These are phyloP conservation scores for Tympanopsis confertula DNA, from an alignment of 2,329 filamentous ascomycete species.

Conservation along the genomic window DNA sequence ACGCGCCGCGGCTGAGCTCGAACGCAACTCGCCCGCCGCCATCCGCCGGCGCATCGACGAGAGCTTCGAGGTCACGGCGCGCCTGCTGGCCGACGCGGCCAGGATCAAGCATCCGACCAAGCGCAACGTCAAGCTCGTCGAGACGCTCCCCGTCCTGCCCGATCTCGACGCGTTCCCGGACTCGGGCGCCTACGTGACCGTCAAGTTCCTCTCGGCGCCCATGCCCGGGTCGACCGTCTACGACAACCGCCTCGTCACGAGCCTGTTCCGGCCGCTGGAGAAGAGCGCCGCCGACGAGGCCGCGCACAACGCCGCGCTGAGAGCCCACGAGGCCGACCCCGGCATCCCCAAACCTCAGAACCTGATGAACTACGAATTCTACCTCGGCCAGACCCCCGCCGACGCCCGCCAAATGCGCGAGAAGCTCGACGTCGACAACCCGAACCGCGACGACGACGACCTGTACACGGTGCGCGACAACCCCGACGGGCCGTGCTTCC, in stretches of 20 bases:
- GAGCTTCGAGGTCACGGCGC: conserved; percentile 42
- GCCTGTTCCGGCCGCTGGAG: conserved; percentile 49
- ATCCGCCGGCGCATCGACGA: conserved; percentile 59
- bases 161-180: conserved; percentile 61
- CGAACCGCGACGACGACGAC: conserved; percentile 36
- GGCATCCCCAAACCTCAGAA: conserved; percentile 41
- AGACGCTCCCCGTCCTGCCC: conserved; percentile 49
- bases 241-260: conserved; percentile 48
- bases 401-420: conserved; percentile 43
- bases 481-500: conserved; percentile 36
- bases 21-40: conserved; percentile 50
- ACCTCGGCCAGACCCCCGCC: conserved; percentile 36
- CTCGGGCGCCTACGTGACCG: conserved; percentile 55
- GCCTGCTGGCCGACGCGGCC: conserved; percentile 39
- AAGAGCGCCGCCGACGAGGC: conserved; percentile 40
- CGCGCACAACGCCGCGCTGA: conserved; percentile 34
- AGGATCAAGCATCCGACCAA: conserved; percentile 47
- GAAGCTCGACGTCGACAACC: conserved; percentile 46
- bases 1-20: conserved; percentile 42
- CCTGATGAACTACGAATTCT: conserved; percentile 56
- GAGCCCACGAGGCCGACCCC: conserved; percentile 45
- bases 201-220: conserved; percentile 59
- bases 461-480: conserved; percentile 41
- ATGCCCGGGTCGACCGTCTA: conserved; percentile 39
- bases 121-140: conserved; percentile 40